phyloP scores from a whole-genome alignment of 2,329 filamentous ascomycete species.

The Ophiosphaerella herpotricha region DNA sequence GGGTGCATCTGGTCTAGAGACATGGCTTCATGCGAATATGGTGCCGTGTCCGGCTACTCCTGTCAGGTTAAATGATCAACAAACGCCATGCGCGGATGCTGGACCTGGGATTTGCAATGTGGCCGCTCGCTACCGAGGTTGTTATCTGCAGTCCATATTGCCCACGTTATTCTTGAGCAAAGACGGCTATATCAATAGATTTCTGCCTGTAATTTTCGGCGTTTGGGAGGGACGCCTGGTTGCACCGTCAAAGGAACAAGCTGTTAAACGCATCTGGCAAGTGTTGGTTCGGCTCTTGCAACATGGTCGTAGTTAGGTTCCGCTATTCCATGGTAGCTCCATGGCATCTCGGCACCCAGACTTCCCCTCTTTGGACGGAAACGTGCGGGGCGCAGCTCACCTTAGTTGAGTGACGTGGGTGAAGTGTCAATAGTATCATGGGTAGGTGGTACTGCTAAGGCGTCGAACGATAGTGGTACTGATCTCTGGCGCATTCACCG shows the following conservation, averaged over 20 bases:
- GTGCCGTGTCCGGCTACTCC: constrained; percentile 18
- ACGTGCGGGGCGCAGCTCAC: constrained; percentile 12
- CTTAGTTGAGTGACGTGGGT: constrained; percentile 6
- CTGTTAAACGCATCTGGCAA: neutral
- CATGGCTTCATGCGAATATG: constrained; percentile 26
- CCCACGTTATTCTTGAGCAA: constrained; percentile 16
- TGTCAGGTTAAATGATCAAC: constrained; percentile 25
- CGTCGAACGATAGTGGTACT: constrained; percentile 11
- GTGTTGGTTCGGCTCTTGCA: neutral
- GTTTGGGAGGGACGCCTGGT: neutral
- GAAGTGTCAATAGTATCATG: neutral
- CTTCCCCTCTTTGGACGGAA: constrained; percentile 2
- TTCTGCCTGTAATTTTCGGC: neutral
- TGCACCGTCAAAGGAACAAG: neutral
- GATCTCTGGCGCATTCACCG: constrained; percentile 11
- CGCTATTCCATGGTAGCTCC: constrained; percentile 7
- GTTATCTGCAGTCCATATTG: constrained; percentile 21
- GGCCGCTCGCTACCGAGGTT: constrained; percentile 34
- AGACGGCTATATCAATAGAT: constrained; percentile 5
- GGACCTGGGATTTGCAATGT: constrained; percentile 17
- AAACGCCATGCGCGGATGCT: constrained; percentile 18
- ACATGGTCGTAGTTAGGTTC: neutral
- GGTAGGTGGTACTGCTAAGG: neutral
- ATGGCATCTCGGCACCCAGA: neutral
- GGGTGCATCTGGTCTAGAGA: constrained; percentile 21